phyloP scores from a whole-genome alignment of 1,284 basidiomycete genomes.

The Puccinia coronata region DNA sequence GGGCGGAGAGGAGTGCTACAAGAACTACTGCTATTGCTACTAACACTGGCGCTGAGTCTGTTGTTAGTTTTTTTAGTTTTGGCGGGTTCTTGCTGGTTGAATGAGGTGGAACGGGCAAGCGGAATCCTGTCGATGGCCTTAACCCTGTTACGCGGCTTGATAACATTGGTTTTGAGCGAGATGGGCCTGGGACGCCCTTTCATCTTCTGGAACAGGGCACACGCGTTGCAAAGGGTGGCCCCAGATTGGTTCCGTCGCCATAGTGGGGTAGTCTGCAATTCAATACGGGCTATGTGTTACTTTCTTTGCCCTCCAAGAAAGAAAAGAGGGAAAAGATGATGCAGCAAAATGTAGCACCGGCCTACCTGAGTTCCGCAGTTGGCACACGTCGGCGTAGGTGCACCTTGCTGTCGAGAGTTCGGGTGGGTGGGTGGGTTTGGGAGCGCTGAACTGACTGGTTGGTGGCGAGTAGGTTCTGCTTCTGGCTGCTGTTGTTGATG shows the following conservation, averaged over 20 bases:
- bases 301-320: not conserved
- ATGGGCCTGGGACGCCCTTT: conserved; percentile 57
- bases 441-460: not conserved
- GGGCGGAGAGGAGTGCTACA: conserved; percentile 3
- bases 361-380: conserved; percentile 26
- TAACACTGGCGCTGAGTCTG: not conserved
- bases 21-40: not conserved
- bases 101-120: not conserved
- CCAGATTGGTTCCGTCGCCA: conserved; percentile 57
- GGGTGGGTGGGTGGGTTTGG: not conserved
- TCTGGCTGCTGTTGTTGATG: too few species aligned
- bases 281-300: not conserved
- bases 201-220: conserved; percentile 58
- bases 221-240: conserved; percentile 57
- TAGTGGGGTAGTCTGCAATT: conserved; percentile 54
- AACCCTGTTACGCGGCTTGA: conserved; percentile 56
- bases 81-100: not conserved
- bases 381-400: not conserved
- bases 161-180: conserved; percentile 58
- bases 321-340: not conserved
- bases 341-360: too few species aligned
- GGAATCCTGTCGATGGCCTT: conserved; percentile 50
- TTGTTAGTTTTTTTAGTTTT: not conserved
- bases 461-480: not conserved
- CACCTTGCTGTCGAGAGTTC: not conserved